Base-by-base conservation (phyloP, 805 yeast species). In the Candida saitoana region DNA sequence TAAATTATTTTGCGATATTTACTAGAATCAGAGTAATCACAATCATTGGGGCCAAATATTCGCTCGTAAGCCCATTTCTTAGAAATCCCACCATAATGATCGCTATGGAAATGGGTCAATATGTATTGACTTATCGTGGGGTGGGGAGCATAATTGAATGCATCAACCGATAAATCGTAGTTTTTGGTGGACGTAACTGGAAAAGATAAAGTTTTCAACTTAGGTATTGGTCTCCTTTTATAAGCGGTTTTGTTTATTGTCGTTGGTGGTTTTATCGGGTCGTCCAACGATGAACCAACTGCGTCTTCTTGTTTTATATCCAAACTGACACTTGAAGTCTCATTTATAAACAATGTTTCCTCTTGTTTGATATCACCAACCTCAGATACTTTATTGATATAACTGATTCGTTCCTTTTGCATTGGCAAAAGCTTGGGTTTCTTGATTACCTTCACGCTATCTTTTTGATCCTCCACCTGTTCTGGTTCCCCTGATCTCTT, bases 41-140 rank as follows among this genome's bases (percentile, higher is more conserved):
- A 49, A 14, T 52, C 59, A 3, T 52, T 50, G 7, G 16, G 32
- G 30, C 53, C 60, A 37, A 69, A 60, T 2, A 67, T 62, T 18
- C 72, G 48, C 43, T 68, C 71, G 32, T 60, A 56, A 36, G 73
- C 62, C 98, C 98, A 93, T 17, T 73, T 69, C 52, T 84, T 85
- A 2, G 81, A 64, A 12, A 93, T 62, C 0, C 99, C 98, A 3
- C 87, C 88, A 56, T 93, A 93, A 58, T 93, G 99, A 58, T 93
- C 99, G 0, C 96, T 70, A 60, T 93, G 99, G 65, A 86, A 91
- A 65, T 93, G 99, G 0, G 88, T 75, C 18, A 86, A 62, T 47
- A 84, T 77, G 59, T 84, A 85, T 34, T 71, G 68, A 2, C 60
- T 46, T 4, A 84, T 74, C 1, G 61, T 56, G 0, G 64, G 65